These are phyloP conservation scores for Dorcoceras hygrometricum DNA, from an alignment of 257 asterid species.

Conservation along the genomic window DNA sequence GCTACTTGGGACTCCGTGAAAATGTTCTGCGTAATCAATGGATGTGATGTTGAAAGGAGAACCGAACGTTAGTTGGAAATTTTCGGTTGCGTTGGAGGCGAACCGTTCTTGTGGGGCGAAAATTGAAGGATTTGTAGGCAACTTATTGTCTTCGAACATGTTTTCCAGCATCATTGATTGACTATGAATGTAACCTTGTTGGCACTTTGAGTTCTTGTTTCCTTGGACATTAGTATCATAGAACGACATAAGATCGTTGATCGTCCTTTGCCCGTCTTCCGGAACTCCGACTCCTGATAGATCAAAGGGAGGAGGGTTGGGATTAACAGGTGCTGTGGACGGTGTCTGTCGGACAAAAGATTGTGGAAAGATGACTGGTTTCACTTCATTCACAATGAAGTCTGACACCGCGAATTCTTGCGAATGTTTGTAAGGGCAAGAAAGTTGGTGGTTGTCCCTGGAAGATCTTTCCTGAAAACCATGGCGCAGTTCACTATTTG, in stretches of 20 bases:
- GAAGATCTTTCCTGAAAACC: constrained; percentile 61
- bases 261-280: constrained; percentile 77
- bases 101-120: constrained; percentile 31
- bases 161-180: constrained; percentile 42
- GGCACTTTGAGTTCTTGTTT: constrained; percentile 33
- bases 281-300: constrained; percentile 64
- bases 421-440: constrained; percentile 50
- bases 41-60: constrained; percentile 44
- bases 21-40: constrained; percentile 39
- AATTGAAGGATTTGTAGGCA: constrained; percentile 30
- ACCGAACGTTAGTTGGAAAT: constrained; percentile 51
- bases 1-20: constrained; percentile 39
- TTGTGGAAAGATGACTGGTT: constrained; percentile 46
- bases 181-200: constrained; percentile 34
- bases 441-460: constrained; percentile 65
- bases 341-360: constrained; percentile 42
- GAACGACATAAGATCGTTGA: constrained; percentile 60
- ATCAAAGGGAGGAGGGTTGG: constrained; percentile 38
- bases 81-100: constrained; percentile 37
- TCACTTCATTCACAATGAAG: constrained; percentile 39
- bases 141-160: constrained; percentile 33
- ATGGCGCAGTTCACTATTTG: constrained; percentile 49
- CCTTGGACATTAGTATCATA: constrained; percentile 53
- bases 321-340: constrained; percentile 23
- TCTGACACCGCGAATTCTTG: constrained; percentile 40